These are phyloP conservation scores for Boletus tomentosulus DNA, from an alignment of 768 basidiomycete genomes.

Conservation along the genomic window DNA sequence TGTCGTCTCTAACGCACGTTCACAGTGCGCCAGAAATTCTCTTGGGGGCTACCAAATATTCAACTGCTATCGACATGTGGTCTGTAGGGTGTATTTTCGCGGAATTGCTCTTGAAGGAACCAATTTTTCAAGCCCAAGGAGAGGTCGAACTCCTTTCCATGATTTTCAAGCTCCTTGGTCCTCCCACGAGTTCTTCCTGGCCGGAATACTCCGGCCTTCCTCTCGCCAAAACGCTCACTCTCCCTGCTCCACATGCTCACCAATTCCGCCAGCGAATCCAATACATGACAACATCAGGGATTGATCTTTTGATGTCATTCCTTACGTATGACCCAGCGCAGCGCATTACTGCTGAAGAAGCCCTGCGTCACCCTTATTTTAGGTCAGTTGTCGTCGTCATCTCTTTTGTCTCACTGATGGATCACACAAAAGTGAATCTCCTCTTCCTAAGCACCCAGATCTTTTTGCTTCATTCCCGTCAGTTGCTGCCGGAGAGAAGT, in stretches of 20 bases:
- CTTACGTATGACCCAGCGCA: constrained; percentile 86
- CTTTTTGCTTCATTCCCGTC: constrained; percentile 95
- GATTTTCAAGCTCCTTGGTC: constrained; percentile 93
- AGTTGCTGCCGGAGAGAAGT: constrained; percentile 95
- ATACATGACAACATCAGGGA: constrained; percentile 76
- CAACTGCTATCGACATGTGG: constrained; percentile 97
- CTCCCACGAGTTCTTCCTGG: constrained; percentile 87
- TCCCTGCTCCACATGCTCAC: constrained; percentile 69
- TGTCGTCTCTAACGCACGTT: constrained; percentile 8
- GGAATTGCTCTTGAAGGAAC: constrained; percentile 91
- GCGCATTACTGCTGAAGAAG: constrained; percentile 87
- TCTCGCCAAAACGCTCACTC: constrained; percentile 69
- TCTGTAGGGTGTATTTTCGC: constrained; percentile 98
- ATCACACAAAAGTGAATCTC: constrained; percentile 66
- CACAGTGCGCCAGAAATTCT: constrained; percentile 91
- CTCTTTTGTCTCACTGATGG: background rate
- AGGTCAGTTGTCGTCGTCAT: constrained; percentile 40
- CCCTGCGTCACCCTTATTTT: constrained; percentile 89
- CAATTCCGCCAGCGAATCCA: constrained; percentile 85
- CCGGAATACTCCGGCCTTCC: constrained; percentile 79
- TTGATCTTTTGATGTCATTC: constrained; percentile 78
- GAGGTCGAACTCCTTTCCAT: constrained; percentile 89
- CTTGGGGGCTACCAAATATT: constrained; percentile 88
- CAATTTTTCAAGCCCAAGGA: constrained; percentile 94
- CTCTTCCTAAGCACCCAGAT: constrained; percentile 93